These are phyloP conservation scores for Candida khao-thaluensis DNA, from an alignment of 805 yeast genomes.

Conservation along the genomic window DNA sequence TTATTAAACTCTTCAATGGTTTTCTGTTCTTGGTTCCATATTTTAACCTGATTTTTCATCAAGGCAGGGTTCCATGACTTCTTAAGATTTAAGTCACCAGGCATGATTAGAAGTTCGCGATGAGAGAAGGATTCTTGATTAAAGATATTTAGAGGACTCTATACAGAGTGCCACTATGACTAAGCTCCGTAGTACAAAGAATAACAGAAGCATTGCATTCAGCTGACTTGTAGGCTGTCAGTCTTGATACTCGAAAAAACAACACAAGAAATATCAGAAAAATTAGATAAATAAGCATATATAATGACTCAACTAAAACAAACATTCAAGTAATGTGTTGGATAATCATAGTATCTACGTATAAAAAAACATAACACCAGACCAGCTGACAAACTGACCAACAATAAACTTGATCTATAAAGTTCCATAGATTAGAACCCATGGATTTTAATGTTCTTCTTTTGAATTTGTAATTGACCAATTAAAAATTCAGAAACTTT, in stretches of 20 bases:
- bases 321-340: not conserved
- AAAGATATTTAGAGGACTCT: too few species aligned
- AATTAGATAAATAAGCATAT: too few species aligned
- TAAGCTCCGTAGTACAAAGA: too few species aligned
- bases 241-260: not conserved
- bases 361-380: not conserved
- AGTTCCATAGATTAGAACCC: constrained; percentile 64
- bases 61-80: constrained; percentile 97
- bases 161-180: too few species aligned
- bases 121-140: too few species aligned
- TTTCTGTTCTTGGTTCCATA: constrained; percentile 80
- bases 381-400: constrained; percentile 6
- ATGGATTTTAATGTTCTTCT: constrained; percentile 96
- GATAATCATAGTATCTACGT: not conserved
- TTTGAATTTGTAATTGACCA: constrained; percentile 81
- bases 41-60: constrained; percentile 78
- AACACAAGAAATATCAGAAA: not conserved
- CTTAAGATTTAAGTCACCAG: constrained; percentile 83
- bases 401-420: not conserved
- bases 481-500: constrained; percentile 92
- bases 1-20: constrained; percentile 67
- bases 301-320: constrained; percentile 2
- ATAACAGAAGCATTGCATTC: too few species aligned
- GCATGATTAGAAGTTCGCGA: constrained; percentile 28
- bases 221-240: too few species aligned